Percentiles rank a stretch among this genome's conserved stretches.
Conservation (phyloP, 2,329 filamentous ascomycete genomes). For the Pseudogymnoascus sp. region DNA sequence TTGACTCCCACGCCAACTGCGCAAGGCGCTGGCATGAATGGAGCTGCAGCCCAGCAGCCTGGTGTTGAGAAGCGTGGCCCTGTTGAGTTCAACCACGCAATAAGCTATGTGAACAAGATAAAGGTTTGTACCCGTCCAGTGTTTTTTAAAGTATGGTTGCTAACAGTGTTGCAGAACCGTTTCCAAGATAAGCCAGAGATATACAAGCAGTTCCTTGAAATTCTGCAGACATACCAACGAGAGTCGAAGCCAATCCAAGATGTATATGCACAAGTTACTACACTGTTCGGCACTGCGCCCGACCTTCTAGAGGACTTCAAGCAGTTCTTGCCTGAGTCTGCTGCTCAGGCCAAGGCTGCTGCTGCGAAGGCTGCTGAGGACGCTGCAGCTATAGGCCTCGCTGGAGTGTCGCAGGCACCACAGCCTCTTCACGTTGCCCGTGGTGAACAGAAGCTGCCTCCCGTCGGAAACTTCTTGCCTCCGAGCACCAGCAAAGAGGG, state of each 20-base stretch:
- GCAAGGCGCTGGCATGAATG: slow-evolving; percentile 52
- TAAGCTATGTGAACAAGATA: slow-evolving; percentile 99
- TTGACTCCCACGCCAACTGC: slow-evolving; percentile 51
- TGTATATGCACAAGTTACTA: slow-evolving; percentile 94
- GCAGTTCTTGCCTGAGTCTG: slow-evolving; percentile 91
- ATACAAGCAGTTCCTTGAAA: slow-evolving; percentile 98
- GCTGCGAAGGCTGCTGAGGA: slow-evolving; percentile 55
- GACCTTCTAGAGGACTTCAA: slow-evolving; percentile 98
- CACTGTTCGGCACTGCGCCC: slow-evolving; percentile 83
- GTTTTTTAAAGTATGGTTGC: slow-evolving; percentile 9
- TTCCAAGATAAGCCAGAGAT: slow-evolving; percentile 96
- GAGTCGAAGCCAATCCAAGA: slow-evolving; percentile 98
- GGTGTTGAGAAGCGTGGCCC: slow-evolving; percentile 79
- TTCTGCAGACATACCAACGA: slow-evolving; percentile 93
- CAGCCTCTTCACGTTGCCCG: slow-evolving; percentile 41
- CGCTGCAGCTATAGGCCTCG: slow-evolving; percentile 47
- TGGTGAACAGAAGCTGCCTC: slow-evolving; percentile 68
- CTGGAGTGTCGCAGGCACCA: slow-evolving; percentile 44
- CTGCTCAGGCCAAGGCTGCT: slow-evolving; percentile 56
- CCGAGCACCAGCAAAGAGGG: slow-evolving; percentile 76
- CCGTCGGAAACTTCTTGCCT: slow-evolving; percentile 84
- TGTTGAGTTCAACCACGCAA: slow-evolving; percentile 98
- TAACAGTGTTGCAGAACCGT: slow-evolving; percentile 60
- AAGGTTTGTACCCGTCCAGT: slow-evolving; percentile 56
- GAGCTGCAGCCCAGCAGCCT: slow-evolving; percentile 49